Conservation (phyloP, 148 eudicot genomes). For the Chenopodium suecicum region DNA sequence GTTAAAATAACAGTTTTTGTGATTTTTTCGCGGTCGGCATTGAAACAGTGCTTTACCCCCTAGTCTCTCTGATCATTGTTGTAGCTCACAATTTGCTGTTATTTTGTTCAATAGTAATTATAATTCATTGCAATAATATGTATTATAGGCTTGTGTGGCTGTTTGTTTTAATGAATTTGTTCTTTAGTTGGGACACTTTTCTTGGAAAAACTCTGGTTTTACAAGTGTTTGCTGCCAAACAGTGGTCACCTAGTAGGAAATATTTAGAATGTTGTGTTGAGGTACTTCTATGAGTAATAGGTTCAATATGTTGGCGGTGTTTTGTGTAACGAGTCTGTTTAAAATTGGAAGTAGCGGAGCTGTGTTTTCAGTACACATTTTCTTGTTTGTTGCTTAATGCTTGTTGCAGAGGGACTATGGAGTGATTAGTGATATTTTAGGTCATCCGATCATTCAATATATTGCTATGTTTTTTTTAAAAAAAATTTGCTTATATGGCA, state of each 20-base stretch:
- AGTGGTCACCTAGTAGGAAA: neutral
- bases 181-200: neutral
- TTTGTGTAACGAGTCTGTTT: neutral
- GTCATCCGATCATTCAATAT: neutral
- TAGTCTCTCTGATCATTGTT: too few species aligned
- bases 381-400: neutral
- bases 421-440: neutral
- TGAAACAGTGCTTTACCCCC: neutral
- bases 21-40: neutral
- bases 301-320: neutral
- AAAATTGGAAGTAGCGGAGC: neutral
- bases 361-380: neutral
- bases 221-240: neutral
- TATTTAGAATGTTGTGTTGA: neutral
- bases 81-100: too few species aligned
- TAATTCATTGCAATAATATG: neutral
- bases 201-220: too few species aligned
- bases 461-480: neutral
- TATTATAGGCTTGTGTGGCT: neutral
- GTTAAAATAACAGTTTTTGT: too few species aligned
- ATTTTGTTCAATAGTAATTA: neutral
- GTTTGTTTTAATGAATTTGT: neutral
- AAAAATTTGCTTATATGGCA: neutral
- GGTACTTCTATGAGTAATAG: neutral
- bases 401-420: neutral